Percentiles rank a stretch among this genome's conserved stretches.
These are phyloP conservation scores for Excoecaria cochinchinensis DNA, from an alignment of 345 rosid genomes.

Conservation along the genomic window DNA sequence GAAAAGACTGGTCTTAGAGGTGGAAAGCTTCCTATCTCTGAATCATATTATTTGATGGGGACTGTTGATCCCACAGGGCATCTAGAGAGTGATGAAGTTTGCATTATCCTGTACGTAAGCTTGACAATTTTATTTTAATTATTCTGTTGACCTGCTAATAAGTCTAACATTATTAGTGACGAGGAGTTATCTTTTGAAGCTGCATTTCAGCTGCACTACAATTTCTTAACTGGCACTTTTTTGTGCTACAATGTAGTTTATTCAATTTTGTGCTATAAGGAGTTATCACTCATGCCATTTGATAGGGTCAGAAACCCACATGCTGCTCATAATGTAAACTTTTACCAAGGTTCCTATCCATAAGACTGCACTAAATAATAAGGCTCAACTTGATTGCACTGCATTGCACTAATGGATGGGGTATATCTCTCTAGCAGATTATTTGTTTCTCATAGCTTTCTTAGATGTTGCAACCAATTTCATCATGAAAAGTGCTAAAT, in stretches of 20 bases:
- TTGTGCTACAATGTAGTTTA: neutral
- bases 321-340: neutral
- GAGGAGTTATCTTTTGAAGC: neutral
- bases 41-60: slow-evolving; percentile 82
- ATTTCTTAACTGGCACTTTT: neutral
- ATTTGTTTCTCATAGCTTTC: no score
- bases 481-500: no score
- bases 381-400: neutral
- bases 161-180: neutral
- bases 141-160: neutral
- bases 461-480: no score
- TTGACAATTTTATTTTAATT: neutral
- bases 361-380: neutral
- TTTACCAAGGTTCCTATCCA: neutral
- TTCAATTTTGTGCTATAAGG: neutral
- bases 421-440: neutral
- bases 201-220: neutral
- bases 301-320: no score
- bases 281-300: neutral
- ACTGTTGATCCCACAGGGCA: slow-evolving; percentile 74
- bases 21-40: slow-evolving; percentile 62
- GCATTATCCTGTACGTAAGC: slow-evolving; percentile 67
- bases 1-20: slow-evolving; percentile 53
- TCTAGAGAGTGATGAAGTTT: slow-evolving; percentile 66
- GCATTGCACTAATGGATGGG: neutral